Conservation (phyloP, 208 protist species). For the Trypanosomatidae sp. region DNA sequence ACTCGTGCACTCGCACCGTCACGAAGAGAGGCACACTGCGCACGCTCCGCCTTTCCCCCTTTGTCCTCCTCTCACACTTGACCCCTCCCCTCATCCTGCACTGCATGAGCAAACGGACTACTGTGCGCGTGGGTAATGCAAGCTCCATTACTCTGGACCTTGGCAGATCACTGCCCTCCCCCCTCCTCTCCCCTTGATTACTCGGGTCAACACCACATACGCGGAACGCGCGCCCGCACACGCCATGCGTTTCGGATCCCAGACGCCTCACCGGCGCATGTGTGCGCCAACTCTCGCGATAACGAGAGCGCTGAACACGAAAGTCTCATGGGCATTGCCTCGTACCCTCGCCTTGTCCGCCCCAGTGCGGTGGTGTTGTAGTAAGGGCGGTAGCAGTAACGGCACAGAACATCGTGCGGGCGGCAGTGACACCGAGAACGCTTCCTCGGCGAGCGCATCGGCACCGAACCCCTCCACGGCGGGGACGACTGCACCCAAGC, state of each 20-base stretch:
- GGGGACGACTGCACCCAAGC: constrained; percentile 3
- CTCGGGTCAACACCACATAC: not conserved
- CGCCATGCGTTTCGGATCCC: not conserved
- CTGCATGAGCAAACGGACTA: not conserved
- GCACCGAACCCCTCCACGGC: not conserved
- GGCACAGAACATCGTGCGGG: not conserved
- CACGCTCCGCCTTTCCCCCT: not conserved
- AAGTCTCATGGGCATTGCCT: not conserved
- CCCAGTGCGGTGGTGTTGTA: constrained; percentile 4
- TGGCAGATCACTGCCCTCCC: not conserved
- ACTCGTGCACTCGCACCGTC: not conserved
- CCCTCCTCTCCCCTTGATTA: not conserved
- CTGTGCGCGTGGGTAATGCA: not conserved
- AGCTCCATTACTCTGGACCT: too few species aligned
- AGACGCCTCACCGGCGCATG: not conserved
- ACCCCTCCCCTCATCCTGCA: not conserved
- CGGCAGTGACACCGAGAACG: constrained; percentile 1
- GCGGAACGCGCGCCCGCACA: not conserved
- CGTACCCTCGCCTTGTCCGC: not conserved
- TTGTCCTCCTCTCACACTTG: not conserved
- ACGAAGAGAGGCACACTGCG: not conserved
- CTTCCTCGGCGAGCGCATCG: not conserved
- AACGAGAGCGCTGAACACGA: not conserved
- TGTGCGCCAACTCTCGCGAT: not conserved
- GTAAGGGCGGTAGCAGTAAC: not conserved